phyloP scores from a whole-genome alignment of 495 filamentous ascomycete genomes.

The Apiosordaria backusii region DNA sequence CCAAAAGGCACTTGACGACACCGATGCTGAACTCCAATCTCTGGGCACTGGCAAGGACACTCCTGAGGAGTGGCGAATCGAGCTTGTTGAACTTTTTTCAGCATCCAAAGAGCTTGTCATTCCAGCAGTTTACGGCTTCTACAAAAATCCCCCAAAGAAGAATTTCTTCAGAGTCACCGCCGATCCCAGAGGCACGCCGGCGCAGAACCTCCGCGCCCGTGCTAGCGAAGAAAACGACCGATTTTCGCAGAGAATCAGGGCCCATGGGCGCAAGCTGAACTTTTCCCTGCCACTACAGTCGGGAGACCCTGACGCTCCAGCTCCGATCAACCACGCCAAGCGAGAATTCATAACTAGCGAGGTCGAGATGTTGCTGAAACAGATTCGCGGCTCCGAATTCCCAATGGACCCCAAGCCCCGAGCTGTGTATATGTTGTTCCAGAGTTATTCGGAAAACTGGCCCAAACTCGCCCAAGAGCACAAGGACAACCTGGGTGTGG shows the following conservation, averaged over 20 bases:
- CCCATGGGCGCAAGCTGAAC: constrained; percentile 38
- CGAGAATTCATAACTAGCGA: constrained; percentile 35
- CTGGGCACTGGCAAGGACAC: constrained; percentile 38
- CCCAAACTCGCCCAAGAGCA: constrained; percentile 41
- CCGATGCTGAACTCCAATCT: constrained; percentile 36
- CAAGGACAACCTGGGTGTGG: constrained; percentile 41
- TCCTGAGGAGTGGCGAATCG: constrained; percentile 37
- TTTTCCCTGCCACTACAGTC: constrained; percentile 19
- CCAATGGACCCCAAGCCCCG: constrained; percentile 40
- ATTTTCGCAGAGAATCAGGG: constrained; percentile 33
- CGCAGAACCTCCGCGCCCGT: constrained; percentile 41
- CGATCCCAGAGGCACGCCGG: constrained; percentile 36
- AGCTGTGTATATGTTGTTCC: constrained; percentile 42
- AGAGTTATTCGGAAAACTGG: constrained; percentile 40
- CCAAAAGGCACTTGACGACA: constrained; percentile 37
- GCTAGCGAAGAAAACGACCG: constrained; percentile 43
- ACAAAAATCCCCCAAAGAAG: constrained; percentile 40
- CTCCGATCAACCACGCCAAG: constrained; percentile 22
- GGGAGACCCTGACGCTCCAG: constrained; percentile 7
- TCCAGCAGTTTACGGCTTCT: constrained; percentile 39
- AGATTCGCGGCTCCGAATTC: constrained; percentile 42
- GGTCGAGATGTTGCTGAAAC: constrained; percentile 34
- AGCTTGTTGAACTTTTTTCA: constrained; percentile 40
- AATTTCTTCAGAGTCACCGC: constrained; percentile 39
- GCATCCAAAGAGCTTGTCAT: constrained; percentile 38